phyloP scores from a whole-genome alignment of 2,329 filamentous ascomycete genomes.

The Ascochyta pisi region DNA sequence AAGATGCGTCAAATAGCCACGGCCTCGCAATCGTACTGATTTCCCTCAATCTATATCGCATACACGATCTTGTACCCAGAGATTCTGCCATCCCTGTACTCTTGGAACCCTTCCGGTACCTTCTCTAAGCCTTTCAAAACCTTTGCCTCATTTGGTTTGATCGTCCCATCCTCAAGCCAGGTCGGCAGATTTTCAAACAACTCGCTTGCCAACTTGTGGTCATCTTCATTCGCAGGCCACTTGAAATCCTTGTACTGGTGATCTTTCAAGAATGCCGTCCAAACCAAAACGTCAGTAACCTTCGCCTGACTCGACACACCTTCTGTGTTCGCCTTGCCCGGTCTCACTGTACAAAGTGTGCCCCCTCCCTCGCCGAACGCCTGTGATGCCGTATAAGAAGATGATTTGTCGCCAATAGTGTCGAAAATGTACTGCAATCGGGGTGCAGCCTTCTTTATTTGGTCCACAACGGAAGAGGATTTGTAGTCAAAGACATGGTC shows the following conservation, averaged over 20 bases:
- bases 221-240: conserved; percentile 49
- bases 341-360: conserved; percentile 52
- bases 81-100: conserved; percentile 50
- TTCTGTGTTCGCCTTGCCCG: conserved; percentile 51
- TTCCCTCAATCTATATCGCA: conserved; percentile 22
- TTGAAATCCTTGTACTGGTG: conserved; percentile 46
- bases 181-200: conserved; percentile 49
- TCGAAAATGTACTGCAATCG: conserved; percentile 49
- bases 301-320: conserved; percentile 42
- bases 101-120: conserved; percentile 48
- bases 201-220: conserved; percentile 48
- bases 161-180: conserved; percentile 43
- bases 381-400: conserved; percentile 45
- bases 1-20: too few species aligned
- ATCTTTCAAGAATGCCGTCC: conserved; percentile 53
- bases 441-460: conserved; percentile 47
- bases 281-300: conserved; percentile 54
- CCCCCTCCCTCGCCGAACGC: conserved; percentile 28
- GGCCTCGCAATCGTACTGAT: too few species aligned
- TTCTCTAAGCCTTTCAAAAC: conserved; percentile 42
- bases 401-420: conserved; percentile 51
- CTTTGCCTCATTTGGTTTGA: conserved; percentile 48
- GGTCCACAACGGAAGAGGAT: conserved; percentile 48
- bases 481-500: conserved; percentile 52
- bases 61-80: conserved; percentile 53